phyloP scores from a whole-genome alignment of 106 monocot genomes.

The Alisma plantagoaquatica region DNA sequence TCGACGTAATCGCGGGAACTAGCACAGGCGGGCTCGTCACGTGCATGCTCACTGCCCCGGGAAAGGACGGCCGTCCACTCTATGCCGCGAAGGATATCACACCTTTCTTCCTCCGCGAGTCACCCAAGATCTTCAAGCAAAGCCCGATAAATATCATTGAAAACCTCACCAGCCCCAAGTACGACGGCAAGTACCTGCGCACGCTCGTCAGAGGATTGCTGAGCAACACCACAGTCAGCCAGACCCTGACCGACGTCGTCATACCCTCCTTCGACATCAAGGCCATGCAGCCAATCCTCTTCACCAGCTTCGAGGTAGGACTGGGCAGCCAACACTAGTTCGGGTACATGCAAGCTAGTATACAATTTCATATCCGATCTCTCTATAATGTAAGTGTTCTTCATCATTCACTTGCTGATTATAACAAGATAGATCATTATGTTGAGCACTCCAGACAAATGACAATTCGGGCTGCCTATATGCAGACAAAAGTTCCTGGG shows the following conservation, averaged over 20 bases:
- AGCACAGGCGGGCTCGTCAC: slow-evolving; percentile 4
- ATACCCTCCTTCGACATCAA: slow-evolving; percentile 6
- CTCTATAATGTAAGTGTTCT: too few species aligned
- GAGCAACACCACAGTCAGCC: neutral
- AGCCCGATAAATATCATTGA: neutral
- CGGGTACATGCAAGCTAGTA: too few species aligned
- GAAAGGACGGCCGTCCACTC: too few species aligned
- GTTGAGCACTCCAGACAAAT: too few species aligned
- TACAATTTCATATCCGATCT: too few species aligned
- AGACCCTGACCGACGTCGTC: neutral
- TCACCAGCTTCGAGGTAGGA: slow-evolving; percentile 3
- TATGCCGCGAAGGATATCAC: neutral
- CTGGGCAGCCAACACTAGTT: too few species aligned
- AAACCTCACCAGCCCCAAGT: neutral
- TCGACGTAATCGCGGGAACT: slow-evolving; percentile 3
- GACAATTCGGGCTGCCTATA: too few species aligned
- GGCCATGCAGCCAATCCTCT: neutral
- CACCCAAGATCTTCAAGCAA: neutral
- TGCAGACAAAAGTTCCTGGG: too few species aligned
- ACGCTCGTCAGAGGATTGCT: neutral
- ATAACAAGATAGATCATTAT: too few species aligned
- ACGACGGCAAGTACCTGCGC: slow-evolving; percentile 4
- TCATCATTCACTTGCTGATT: too few species aligned
- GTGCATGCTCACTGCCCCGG: too few species aligned
- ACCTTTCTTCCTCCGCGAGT: neutral